A percentile compares a stretch with the other conserved stretches of the same genome.
phyloP scores from a whole-genome alignment of 805 yeast species.

The Saturnispora diversa region DNA sequence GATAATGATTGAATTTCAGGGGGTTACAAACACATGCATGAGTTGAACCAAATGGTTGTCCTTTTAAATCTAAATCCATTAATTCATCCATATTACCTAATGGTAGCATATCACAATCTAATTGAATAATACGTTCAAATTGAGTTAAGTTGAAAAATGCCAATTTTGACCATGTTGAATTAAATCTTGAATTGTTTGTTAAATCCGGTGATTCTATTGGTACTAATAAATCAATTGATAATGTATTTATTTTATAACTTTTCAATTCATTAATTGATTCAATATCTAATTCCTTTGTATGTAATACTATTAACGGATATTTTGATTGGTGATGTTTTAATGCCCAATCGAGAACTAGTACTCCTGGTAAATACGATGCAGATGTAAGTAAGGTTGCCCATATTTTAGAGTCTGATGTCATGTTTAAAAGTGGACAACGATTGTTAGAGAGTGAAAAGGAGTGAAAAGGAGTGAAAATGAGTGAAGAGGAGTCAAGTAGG shows the following conservation, averaged over 20 bases:
- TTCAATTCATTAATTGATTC: constrained; percentile 37
- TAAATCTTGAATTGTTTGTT: constrained; percentile 43
- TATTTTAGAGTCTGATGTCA: constrained; percentile 27
- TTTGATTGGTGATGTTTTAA: constrained; percentile 35
- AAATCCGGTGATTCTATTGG: constrained; percentile 40
- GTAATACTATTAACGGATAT: constrained; percentile 46
- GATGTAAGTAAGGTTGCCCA: constrained; percentile 55
- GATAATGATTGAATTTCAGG: constrained; percentile 42
- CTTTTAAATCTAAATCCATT: constrained; percentile 37
- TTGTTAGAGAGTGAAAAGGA: too few relatives aligned
- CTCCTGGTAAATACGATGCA: constrained; percentile 42
- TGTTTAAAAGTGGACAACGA: too few relatives aligned
- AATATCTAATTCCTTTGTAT: constrained; percentile 37
- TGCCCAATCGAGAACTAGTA: constrained; percentile 43
- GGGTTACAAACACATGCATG: constrained; percentile 63
- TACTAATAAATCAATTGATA: constrained; percentile 35
- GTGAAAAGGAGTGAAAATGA: too few relatives aligned
- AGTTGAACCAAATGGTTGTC: constrained; percentile 43
- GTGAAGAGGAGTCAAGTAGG: too few relatives aligned
- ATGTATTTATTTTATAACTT: constrained; percentile 33
- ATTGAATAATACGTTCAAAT: constrained; percentile 45
- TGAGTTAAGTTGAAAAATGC: constrained; percentile 45
- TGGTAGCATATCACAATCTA: constrained; percentile 56
- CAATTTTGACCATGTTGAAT: constrained; percentile 56
- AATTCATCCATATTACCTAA: constrained; percentile 52